phyloP scores from a whole-genome alignment of 2,329 filamentous ascomycete genomes.

The Sporothrix schenckii region DNA sequence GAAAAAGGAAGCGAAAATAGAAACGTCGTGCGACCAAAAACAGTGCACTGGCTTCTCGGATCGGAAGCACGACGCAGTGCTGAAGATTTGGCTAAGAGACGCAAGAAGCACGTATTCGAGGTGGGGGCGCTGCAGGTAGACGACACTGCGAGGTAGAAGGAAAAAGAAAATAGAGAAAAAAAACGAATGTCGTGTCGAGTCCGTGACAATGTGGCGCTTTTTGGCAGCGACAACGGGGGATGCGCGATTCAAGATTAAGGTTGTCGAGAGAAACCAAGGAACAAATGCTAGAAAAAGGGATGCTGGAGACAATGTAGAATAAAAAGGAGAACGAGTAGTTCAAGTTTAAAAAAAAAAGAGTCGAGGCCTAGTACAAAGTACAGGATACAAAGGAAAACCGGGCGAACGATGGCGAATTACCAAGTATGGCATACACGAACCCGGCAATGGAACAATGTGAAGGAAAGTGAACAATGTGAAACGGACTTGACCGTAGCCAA shows the following conservation, averaged over 20 bases:
- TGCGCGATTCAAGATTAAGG: constrained; percentile 11
- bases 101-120: not conserved
- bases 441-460: constrained; percentile 6
- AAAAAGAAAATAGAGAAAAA: not conserved
- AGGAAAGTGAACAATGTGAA: not conserved
- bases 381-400: constrained; percentile 19
- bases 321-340: not conserved
- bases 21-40: constrained; percentile 11
- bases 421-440: not conserved
- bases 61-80: constrained; percentile 11
- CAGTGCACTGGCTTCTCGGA: not conserved
- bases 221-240: not conserved
- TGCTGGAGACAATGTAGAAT: not conserved
- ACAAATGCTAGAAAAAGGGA: not conserved
- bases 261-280: not conserved
- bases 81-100: not conserved
- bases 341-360: not conserved
- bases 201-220: constrained; percentile 8
- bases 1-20: not conserved
- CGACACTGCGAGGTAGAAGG: too few species aligned
- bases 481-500: constrained; percentile 16
- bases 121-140: not conserved
- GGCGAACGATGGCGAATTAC: constrained; percentile 9
- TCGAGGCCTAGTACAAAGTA: not conserved
- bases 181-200: constrained; percentile 21